Evolutionary conservation across 1,284 basidiomycete genomes (phyloP).

Genomic region (Exobasidium cylindrosporum): DNA sequence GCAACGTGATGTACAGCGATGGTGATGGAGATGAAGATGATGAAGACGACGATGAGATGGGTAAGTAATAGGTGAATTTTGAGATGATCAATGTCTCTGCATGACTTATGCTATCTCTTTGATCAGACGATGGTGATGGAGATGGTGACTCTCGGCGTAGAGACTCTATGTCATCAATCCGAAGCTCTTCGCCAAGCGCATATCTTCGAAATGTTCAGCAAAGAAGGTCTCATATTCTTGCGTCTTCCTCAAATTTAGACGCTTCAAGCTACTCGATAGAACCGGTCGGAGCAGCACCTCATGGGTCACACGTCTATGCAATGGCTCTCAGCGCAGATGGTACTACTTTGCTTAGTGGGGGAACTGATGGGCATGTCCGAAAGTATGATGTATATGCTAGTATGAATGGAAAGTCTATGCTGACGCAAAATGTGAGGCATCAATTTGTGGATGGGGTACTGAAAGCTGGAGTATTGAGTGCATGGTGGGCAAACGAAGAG

Average conservation of each 20-base stretch:
- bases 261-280: conserved; percentile 63
- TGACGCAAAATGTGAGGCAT: conserved; percentile 84
- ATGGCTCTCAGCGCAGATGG: conserved; percentile 81
- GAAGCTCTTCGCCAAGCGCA: conserved; percentile 1
- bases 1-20: conserved; percentile 15
- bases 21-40: conserved; percentile 20
- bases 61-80: neutral
- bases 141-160: conserved; percentile 13
- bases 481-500: conserved; percentile 71
- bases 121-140: too few relatives aligned
- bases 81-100: neutral
- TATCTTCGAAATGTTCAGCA: neutral
- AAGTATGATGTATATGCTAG: conserved; percentile 87
- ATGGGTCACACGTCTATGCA: conserved; percentile 80
- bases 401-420: conserved; percentile 79
- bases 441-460: conserved; percentile 89
- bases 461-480: conserved; percentile 80
- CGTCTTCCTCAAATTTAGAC: conserved; percentile 5
- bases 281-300: conserved; percentile 84
- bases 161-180: neutral
- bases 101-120: too few relatives aligned
- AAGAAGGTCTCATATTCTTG: neutral
- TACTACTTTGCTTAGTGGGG: conserved; percentile 83
- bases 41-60: conserved; percentile 17
- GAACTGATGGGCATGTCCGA: conserved; percentile 87